These are phyloP conservation scores for Breviolum minutum DNA, from an alignment of 73 alveolate species.

Conservation along the genomic window DNA sequence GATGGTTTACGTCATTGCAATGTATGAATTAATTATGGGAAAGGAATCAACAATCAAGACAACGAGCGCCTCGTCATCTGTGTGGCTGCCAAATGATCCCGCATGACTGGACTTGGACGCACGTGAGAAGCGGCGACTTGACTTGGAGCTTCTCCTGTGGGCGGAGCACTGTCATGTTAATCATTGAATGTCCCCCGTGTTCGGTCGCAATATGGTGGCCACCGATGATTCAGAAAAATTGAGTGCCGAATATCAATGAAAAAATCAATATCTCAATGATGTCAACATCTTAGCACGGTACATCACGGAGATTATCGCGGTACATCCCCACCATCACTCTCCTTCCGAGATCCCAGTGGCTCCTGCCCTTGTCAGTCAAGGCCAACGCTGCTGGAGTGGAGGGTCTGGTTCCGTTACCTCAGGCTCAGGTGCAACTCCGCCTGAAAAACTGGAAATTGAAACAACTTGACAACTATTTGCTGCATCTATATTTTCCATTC, in stretches of 20 bases:
- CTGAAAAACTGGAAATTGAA: background rate
- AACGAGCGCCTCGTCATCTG: background rate
- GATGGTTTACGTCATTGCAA: too few species aligned
- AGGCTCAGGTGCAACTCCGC: background rate
- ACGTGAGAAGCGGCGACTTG: background rate
- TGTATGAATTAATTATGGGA: too few species aligned
- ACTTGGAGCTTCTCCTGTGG: background rate
- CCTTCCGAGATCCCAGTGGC: background rate
- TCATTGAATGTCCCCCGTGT: too few species aligned
- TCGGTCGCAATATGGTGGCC: too few species aligned
- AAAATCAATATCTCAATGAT: too few species aligned
- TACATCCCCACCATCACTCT: background rate
- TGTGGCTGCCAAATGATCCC: background rate
- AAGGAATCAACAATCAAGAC: too few species aligned
- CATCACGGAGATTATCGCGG: too few species aligned
- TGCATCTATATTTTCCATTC: background rate
- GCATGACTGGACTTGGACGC: constrained; percentile 1
- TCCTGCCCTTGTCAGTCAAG: constrained; percentile 23
- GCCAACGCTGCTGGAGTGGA: constrained; percentile 2
- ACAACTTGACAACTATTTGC: background rate
- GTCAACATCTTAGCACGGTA: too few species aligned
- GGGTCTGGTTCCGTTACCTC: background rate
- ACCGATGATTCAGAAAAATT: too few species aligned
- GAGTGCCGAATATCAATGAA: too few species aligned
- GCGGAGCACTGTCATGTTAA: too few species aligned